Conservation (phyloP, 306 rosid species). For the Glycyrrhiza uralensis region DNA sequence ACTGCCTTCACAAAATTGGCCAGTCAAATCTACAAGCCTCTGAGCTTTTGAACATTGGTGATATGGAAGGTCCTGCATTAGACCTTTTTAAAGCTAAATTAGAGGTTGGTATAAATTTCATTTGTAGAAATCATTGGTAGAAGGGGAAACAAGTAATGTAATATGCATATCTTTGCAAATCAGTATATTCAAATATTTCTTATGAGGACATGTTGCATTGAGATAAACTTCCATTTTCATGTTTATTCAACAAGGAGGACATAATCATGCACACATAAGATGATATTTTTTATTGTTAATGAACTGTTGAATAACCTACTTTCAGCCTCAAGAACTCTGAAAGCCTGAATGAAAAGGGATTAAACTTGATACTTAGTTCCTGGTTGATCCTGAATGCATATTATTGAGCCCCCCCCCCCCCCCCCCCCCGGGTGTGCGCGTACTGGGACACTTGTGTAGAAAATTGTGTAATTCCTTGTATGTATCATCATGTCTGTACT, state of each 20-base stretch:
- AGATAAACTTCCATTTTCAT: constrained; percentile 13
- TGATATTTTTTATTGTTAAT: neutral
- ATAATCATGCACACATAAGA: neutral
- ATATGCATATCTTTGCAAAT: constrained; percentile 5
- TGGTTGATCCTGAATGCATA: neutral
- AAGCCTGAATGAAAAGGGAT: neutral
- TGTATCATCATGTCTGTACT: neutral
- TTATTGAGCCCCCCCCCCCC: neutral
- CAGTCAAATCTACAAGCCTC: constrained; percentile 92
- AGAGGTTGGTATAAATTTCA: constrained; percentile 61
- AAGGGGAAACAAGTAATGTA: neutral
- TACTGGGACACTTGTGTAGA: neutral
- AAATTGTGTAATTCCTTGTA: neutral
- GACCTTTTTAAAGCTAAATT: constrained; percentile 93
- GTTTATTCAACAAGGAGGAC: neutral
- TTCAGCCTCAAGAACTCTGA: constrained; percentile 14
- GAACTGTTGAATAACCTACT: neutral
- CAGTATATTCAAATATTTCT: constrained; percentile 11
- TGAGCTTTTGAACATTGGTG: constrained; percentile 86
- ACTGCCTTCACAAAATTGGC: constrained; percentile 90
- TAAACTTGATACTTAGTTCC: neutral
- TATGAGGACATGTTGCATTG: neutral
- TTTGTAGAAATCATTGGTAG: neutral
- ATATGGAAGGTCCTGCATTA: constrained; percentile 99
- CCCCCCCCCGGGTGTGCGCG: too few relatives aligned